Conservation (phyloP, 2,329 filamentous ascomycete genomes). For the Monosporascus sp. region DNA sequence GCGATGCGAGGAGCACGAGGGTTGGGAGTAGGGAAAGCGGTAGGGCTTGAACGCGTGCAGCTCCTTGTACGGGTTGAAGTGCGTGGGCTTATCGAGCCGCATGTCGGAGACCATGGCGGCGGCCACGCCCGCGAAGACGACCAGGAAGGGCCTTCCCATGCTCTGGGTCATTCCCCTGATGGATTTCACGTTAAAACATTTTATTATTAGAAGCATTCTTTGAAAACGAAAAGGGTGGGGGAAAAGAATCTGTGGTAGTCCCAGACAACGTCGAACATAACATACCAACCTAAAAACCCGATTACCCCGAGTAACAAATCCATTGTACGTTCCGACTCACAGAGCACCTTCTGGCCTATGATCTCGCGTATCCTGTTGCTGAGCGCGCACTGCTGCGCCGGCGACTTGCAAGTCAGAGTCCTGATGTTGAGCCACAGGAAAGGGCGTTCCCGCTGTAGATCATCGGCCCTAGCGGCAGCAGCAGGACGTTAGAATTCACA, state of each 20-base stretch:
- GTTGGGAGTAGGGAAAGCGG: constrained; percentile 9
- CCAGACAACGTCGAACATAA: constrained; percentile 18
- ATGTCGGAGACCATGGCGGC: constrained; percentile 41
- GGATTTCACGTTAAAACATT: constrained; percentile 27
- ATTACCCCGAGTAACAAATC: constrained; percentile 50
- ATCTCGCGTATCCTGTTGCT: constrained; percentile 37
- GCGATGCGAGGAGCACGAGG: constrained; percentile 10
- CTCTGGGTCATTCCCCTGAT: constrained; percentile 28
- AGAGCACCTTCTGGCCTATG: constrained; percentile 39
- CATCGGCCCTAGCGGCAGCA: constrained; percentile 11
- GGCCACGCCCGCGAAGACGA: constrained; percentile 38
- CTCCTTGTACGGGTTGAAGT: constrained; percentile 15
- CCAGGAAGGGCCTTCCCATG: constrained; percentile 37
- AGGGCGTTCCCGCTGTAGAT: constrained; percentile 23
- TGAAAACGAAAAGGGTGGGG: neutral
- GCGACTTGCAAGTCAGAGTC: constrained; percentile 38
- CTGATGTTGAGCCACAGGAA: constrained; percentile 48
- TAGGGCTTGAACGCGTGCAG: constrained; percentile 18
- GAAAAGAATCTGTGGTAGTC: neutral
- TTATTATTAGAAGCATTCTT: constrained; percentile 2
- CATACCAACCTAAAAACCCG: constrained; percentile 40
- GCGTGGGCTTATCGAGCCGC: constrained; percentile 31
- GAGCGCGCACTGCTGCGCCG: constrained; percentile 33
- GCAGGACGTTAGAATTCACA: constrained; percentile 1
- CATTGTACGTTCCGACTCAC: constrained; percentile 43